Base-by-base conservation (phyloP, 306 rosid species). In the Dryas alaskensis region DNA sequence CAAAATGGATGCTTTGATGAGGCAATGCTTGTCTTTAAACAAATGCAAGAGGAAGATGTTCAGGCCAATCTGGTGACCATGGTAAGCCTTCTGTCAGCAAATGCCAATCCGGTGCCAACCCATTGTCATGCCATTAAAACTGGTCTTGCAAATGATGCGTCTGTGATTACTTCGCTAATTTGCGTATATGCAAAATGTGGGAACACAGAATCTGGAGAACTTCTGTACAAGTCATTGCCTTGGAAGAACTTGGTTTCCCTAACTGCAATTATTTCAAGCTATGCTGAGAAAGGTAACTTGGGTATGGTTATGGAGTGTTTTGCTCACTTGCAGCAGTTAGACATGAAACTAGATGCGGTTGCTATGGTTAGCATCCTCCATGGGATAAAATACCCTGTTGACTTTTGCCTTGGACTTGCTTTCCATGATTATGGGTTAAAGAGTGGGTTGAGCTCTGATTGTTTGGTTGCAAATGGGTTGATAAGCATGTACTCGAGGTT, bases 401-500 rank as follows among this genome's bases (percentile, higher is more conserved):
- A 87, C 47, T 73, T 88, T 67, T 48, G 62, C 40, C 50, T 82
- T 80, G 98, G 96, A 42, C 79, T 78, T 37, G 83, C 85, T 70
- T 85, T 92, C 74, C 98, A 90, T 72, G 73, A 85, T 69, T 88
- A 79, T 74, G 92, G 94, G 19, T 52, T 84, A 42, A 92, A 87
- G 79, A 80, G 42, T 37, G 96, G 92, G 60, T 71, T 90, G 74
- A 76, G 54, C 45, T 57, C 48, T 22, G 82, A 88, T 67, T 77
- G 62, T 44, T 85, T 90, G 76, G 90, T 88, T 73, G 74, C 84
- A 52, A 90, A 92, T 73, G 94, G 88, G 76, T 83, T 90, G 59
- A 85, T 92, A 77, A 92, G 91, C 88, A 81, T 92, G 92, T 88
- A 88, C 81, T 88, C 87, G 11, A 90, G 83, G 82, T 88, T 82